Base-by-base conservation (phyloP, 495 filamentous ascomycete species). In the Usnea hakonensis region DNA sequence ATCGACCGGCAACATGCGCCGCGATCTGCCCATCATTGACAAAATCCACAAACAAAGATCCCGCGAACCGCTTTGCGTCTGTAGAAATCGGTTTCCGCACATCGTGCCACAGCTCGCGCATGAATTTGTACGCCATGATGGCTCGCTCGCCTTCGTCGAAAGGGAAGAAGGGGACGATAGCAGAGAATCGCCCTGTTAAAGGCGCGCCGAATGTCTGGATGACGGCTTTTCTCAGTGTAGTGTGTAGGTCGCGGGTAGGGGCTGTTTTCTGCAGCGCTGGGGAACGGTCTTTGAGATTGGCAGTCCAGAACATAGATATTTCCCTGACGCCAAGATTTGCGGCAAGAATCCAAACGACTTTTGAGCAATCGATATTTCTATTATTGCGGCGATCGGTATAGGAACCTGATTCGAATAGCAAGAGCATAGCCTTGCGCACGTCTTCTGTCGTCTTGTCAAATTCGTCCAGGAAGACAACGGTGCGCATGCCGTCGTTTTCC, bases 381-480 rank as follows among this genome's bases (percentile, higher is more conserved):
- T 65, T 65, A 0, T 67, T 69, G 19, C 81, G 78, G 23, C 76
- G 78, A 58, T 83, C 81, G 21, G 71, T 61, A 58, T 81, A 81
- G 56, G 72, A 65, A 6, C 75, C 74, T 70, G 73, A 72, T 16
- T 80, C 73, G 59, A 83, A 80, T 3, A 74, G 74, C 33, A 76
- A 48, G 0, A 83, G 63, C 43, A 82, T 69, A 30, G 76, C 68
- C 32, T 77, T 63, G 16, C 73, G 73, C 19, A 79, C 71, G 5
- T 75, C 73, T 2, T 69, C 23, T 10, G 67, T 74, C 19, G 81
- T 82, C 68, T 85, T 85, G 35, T 85, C 82, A 41, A 85, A 83
- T 52, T 85, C 81, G 55, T 85, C 82, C 11, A 85, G 62, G 61
- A 82, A 83, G 2, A 85, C 77, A 10, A 85, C 74, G 33, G 71